Evolutionary conservation across 257 asterid genomes (phyloP), one percentile per base, ranked within the genome.

Genomic region (Fraxinus anomala): DNA sequence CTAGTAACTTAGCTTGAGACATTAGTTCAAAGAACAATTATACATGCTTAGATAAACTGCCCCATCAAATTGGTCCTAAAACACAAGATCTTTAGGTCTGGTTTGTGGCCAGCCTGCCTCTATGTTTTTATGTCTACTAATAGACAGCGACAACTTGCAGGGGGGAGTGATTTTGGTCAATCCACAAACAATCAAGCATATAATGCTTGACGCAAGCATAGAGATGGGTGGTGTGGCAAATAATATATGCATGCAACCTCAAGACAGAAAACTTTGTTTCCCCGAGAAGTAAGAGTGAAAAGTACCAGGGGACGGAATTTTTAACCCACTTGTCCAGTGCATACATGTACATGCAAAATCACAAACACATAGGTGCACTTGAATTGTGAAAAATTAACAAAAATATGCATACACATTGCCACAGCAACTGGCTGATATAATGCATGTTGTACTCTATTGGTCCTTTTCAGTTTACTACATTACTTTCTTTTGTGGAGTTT

Each of bases 301-400:
- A 59, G 30, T n/a, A 59, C 30, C 28, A 59, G 16, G 23, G 67
- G 67, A 21, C 12, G 0, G 31, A 21, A 59, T n/a, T 30, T 59
- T 59, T 59, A n/a, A 59, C 26, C 28, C 74, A 34, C 74, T 26
- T n/a, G 34, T 28, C 63, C 19, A 31, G 19, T 73, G 44, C 77
- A 73, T 31, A 44, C 47, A 56, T 54, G 36, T 42, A 34, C 30
- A 47, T 31, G 11, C 40, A 31, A 51, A 3, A 14, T 17, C 73
- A 69, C 4, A 2, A 1, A 59, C 14, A 40, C 2, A 13, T 73
- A 17, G 19, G 34, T 28, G 40, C 40, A 21, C n/a, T 34, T 56
- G 47, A n/a, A 54, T 33, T 3, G 31, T 74, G 40, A 31, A 51
- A n/a, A 56, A 10, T 19, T 54, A 56, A 54, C 65, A 24, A 11